Conservation (phyloP, 192 early-diverging fungal genomes). For the Tieghemiomyces parasiticus region DNA sequence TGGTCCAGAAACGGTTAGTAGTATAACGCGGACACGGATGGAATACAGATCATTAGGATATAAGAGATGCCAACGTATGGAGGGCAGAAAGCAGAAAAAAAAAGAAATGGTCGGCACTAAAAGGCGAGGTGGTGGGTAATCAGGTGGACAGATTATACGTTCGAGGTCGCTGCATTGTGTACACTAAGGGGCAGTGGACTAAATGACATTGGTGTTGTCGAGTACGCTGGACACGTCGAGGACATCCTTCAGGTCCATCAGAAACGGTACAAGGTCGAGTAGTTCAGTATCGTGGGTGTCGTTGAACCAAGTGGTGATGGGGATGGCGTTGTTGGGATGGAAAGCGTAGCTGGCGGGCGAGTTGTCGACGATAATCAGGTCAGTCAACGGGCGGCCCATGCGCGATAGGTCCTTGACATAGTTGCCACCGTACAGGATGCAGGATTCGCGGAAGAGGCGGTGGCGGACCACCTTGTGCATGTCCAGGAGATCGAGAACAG, state of each 20-base stretch:
- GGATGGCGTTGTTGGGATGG: conserved; percentile 91
- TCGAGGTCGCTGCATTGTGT: too few relatives aligned
- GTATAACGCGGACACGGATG: too few relatives aligned
- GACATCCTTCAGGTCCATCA: conserved; percentile 77
- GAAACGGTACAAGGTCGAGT: conserved; percentile 84
- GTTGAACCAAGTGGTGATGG: conserved; percentile 92
- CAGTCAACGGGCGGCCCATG: conserved; percentile 69
- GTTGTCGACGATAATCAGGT: conserved; percentile 91
- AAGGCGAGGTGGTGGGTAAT: too few relatives aligned
- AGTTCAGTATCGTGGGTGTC: conserved; percentile 93
- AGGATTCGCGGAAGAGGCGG: conserved; percentile 91
- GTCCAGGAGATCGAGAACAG: conserved; percentile 91
- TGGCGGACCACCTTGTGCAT: conserved; percentile 69
- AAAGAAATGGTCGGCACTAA: too few relatives aligned
- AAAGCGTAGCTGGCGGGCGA: conserved; percentile 92
- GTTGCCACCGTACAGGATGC: conserved; percentile 87
- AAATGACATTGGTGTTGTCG: conserved; percentile 33
- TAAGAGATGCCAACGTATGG: too few relatives aligned
- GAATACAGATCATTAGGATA: too few relatives aligned
- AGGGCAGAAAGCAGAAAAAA: too few relatives aligned
- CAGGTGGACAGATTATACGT: too few relatives aligned
- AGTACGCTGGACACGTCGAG: conserved; percentile 78
- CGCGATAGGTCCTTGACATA: conserved; percentile 94
- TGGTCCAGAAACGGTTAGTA: too few relatives aligned
- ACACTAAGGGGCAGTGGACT: too few relatives aligned